phyloP scores from a whole-genome alignment of 495 filamentous ascomycete genomes.

The Bacidia rubella region DNA sequence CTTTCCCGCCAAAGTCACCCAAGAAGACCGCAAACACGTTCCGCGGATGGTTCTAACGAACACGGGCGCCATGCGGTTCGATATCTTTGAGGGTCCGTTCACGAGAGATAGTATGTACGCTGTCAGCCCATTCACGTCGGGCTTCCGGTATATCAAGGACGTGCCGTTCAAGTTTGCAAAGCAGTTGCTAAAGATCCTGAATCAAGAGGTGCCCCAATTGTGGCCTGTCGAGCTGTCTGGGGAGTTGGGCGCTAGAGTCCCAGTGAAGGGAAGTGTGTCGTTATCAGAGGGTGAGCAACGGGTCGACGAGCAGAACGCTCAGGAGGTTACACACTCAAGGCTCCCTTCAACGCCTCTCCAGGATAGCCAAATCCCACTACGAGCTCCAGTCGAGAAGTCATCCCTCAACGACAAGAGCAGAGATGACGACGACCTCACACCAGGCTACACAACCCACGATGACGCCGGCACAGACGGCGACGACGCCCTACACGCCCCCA shows the following conservation, averaged over 20 bases:
- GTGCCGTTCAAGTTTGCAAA: slow-evolving; percentile 64
- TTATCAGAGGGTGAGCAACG: not conserved
- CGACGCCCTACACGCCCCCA: slow-evolving; percentile 67
- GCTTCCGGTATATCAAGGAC: slow-evolving; percentile 63
- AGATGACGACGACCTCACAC: slow-evolving; percentile 32
- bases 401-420: too few species aligned
- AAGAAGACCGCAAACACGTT: slow-evolving; percentile 28
- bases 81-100: slow-evolving; percentile 85
- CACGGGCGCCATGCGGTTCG: slow-evolving; percentile 83
- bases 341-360: slow-evolving; percentile 25
- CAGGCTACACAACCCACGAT: slow-evolving; percentile 83
- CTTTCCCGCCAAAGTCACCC: slow-evolving; percentile 48
- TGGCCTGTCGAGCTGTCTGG: slow-evolving; percentile 14
- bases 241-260: not conserved
- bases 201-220: slow-evolving; percentile 51
- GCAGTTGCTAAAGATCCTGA: slow-evolving; percentile 57
- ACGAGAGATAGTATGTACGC: slow-evolving; percentile 74
- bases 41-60: slow-evolving; percentile 67
- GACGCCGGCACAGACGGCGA: slow-evolving; percentile 79
- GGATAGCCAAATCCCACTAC: not conserved
- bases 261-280: not conserved
- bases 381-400: not conserved
- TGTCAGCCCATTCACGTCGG: slow-evolving; percentile 77
- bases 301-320: not conserved
- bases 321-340: not conserved